Percentiles rank a stretch among this genome's conserved stretches.
Conservation (phyloP, 2,329 filamentous ascomycete genomes). For the Mycogone perniciosa region DNA sequence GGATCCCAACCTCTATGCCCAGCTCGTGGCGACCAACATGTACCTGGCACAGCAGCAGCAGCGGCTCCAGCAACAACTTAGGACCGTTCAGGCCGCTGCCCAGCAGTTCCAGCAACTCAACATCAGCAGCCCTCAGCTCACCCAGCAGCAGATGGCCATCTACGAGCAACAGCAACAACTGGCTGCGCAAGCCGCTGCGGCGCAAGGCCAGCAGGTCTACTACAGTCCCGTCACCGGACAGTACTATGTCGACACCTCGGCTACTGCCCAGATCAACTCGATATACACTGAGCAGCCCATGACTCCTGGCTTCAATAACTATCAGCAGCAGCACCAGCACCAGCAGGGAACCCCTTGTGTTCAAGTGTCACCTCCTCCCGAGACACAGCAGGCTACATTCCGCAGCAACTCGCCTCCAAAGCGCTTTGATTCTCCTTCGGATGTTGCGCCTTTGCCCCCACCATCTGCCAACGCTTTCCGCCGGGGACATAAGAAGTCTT, state of each 20-base stretch:
- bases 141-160: conserved; percentile 36
- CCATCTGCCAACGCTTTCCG: conserved; percentile 90
- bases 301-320: conserved; percentile 27
- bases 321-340: conserved; percentile 35
- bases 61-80: conserved; percentile 86
- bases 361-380: conserved; percentile 74
- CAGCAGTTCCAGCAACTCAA: conserved; percentile 77
- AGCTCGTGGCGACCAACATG: conserved; percentile 83
- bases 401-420: conserved; percentile 63
- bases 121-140: conserved; percentile 48
- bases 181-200: conserved; percentile 30
- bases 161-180: conserved; percentile 31
- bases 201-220: conserved; percentile 69
- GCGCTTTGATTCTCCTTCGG: conserved; percentile 62
- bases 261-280: conserved; percentile 38
- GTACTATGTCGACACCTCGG: conserved; percentile 68
- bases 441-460: conserved; percentile 67
- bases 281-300: conserved; percentile 39
- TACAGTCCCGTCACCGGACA: conserved; percentile 85
- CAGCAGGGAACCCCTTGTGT: conserved; percentile 60
- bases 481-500: conserved; percentile 85
- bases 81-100: conserved; percentile 73
- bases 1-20: conserved; percentile 80
- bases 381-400: conserved; percentile 42
- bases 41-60: conserved; percentile 94